These are phyloP conservation scores for Colletotrichum theobromicola DNA, from an alignment of 2,329 filamentous ascomycete genomes.

Conservation along the genomic window DNA sequence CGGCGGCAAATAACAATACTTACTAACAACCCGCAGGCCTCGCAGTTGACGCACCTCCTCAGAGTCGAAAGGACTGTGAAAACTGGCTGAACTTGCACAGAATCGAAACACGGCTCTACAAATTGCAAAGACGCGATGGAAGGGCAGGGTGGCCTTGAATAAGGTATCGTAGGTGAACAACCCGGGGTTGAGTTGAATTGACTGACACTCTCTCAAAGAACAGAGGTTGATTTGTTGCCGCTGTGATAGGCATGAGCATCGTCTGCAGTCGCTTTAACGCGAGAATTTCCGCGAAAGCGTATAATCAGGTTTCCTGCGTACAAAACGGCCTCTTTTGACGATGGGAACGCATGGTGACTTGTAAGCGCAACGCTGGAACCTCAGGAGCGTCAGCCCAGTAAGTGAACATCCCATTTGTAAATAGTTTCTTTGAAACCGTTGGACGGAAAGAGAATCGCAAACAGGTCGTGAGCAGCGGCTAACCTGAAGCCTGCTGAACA, in stretches of 20 bases:
- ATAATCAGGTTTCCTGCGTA: not conserved
- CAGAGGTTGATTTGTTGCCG: too few relatives aligned
- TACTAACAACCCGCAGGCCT: not conserved
- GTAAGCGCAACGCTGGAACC: not conserved
- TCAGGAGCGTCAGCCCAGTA: not conserved
- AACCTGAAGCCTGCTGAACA: not conserved
- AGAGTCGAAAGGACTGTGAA: fast-evolving
- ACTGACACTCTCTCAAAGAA: not conserved
- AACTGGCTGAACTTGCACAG: fast-evolving
- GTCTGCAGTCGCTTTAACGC: not conserved
- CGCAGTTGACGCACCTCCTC: not conserved
- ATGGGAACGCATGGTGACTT: not conserved
- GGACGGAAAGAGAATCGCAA: fast-evolving
- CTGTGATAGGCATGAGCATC: fast-evolving
- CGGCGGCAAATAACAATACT: not conserved
- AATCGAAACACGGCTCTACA: not conserved
- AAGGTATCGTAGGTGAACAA: not conserved
- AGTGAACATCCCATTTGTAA: fast-evolving
- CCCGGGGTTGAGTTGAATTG: fast-evolving
- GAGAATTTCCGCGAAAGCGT: too few relatives aligned
- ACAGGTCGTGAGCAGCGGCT: not conserved
- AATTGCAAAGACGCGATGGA: not conserved
- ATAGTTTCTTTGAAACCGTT: fast-evolving
- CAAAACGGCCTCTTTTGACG: too few relatives aligned
- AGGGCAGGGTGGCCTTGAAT: fast-evolving